Evolutionary conservation across 139 green algal genomes (phyloP).

Genomic region (Dunaliella primolecta): DNA sequence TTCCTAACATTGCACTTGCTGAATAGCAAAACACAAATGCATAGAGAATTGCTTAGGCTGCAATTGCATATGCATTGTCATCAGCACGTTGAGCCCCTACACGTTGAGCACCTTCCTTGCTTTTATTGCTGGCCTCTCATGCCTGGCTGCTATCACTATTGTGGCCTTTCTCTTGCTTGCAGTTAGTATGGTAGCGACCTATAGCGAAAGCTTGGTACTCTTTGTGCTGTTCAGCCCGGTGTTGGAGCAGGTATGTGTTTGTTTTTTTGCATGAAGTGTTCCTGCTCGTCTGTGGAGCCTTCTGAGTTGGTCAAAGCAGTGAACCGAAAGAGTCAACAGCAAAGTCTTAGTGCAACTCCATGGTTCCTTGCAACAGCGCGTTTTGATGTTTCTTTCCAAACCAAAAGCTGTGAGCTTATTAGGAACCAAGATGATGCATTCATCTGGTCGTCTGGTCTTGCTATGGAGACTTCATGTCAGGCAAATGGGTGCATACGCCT

Average conservation of each 20-base stretch:
- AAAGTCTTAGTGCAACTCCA: background rate
- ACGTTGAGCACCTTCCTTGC: background rate
- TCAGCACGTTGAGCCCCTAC: background rate
- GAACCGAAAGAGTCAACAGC: background rate
- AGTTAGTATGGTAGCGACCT: background rate
- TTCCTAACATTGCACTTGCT: background rate
- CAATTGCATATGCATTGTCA: background rate
- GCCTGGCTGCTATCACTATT: background rate
- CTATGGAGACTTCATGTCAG: no score
- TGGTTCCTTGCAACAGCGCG: no score
- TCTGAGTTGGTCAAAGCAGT: background rate
- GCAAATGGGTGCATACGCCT: no score
- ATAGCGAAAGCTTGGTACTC: background rate
- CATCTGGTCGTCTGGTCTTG: no score
- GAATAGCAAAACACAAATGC: background rate
- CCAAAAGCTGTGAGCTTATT: no score
- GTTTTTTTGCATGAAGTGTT: background rate
- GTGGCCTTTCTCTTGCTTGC: no score
- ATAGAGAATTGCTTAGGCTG: background rate
- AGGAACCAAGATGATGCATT: background rate
- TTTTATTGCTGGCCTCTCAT: background rate
- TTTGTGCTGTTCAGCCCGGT: background rate
- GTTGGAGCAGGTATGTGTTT: background rate
- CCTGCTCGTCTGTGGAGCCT: background rate
- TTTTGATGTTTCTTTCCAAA: background rate